Evolutionary conservation across 164 flowering plant genomes (phyloP).

Genomic region (Sextonia rubra): DNA sequence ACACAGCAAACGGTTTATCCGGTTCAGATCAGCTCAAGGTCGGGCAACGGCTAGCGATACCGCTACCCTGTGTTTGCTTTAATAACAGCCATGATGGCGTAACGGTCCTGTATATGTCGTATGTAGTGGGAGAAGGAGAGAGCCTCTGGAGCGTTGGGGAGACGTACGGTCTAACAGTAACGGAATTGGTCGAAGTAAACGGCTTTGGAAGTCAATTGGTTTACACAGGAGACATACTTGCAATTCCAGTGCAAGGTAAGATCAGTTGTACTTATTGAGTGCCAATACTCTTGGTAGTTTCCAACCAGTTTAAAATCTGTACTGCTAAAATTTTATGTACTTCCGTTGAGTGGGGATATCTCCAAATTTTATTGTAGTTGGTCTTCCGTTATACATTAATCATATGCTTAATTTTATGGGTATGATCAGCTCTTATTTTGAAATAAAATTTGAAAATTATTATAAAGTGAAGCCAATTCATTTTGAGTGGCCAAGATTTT

Average conservation of each 20-base stretch:
- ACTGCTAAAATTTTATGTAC: too few species aligned
- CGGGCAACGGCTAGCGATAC: constrained; percentile 18
- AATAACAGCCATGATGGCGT: constrained; percentile 18
- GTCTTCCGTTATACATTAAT: too few species aligned
- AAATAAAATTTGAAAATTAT: too few species aligned
- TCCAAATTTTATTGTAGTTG: too few species aligned
- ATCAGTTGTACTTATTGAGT: not conserved
- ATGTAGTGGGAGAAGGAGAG: constrained; percentile 26
- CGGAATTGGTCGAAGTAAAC: constrained; percentile 20
- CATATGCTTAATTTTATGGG: too few species aligned
- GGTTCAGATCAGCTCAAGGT: constrained; percentile 1
- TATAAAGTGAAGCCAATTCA: too few species aligned
- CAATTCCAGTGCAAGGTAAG: constrained; percentile 31
- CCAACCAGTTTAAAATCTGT: too few species aligned
- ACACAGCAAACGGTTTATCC: constrained; percentile 11
- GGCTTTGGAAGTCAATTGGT: constrained; percentile 10
- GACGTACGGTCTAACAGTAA: constrained; percentile 11
- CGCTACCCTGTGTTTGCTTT: constrained; percentile 30
- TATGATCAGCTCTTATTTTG: too few species aligned
- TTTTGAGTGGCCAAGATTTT: too few species aligned
- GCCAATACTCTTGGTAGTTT: too few species aligned
- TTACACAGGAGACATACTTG: constrained; percentile 24
- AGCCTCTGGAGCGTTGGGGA: constrained; percentile 19
- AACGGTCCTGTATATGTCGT: constrained; percentile 18
- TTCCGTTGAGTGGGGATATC: too few species aligned